Base-by-base conservation (phyloP, 495 filamentous ascomycete species). In the Aspergillus ellipticus region DNA sequence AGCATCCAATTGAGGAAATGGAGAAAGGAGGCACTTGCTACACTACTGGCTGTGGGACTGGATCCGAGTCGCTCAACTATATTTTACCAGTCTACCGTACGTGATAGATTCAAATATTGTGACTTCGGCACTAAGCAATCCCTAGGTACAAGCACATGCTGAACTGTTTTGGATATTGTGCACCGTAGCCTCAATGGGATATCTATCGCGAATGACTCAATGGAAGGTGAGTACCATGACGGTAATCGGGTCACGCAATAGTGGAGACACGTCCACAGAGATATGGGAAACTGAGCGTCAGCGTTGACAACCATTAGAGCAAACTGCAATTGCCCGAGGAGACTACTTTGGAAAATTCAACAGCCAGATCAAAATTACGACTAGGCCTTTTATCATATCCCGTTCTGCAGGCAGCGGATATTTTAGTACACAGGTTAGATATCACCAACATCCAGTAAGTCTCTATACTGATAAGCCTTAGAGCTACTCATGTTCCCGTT, bases 91-190 rank as follows among this genome's bases (percentile, higher is more conserved):
- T 89, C 82, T 51, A 69, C 71, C 55, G 88, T 89, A 66, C 37
- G 78, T 16, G 21, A 39, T 22, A 43, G 9, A 28, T 28, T 11
- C 4, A 29, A 7, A 7, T 48, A 6, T 4, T 16, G 9, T 26
- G 33, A 15, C 24, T 45, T 42, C 8, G n/a, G 33, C 54, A 35
- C 55, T 70, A 56, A 71, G 54, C 33, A 33, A 41, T 13, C 19
- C 48, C 16, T 57, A 89, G 85, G 85, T 96, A 9, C 81, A 83
- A 8, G 84, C 83, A 21, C 94, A 97, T 74, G 69, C 86, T 5
- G 91, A 97, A 70, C 75, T 98, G 58, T 93, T 94, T 84, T 98
- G 95, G 94, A 95, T 97, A 56, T 70, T 98, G 52, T 91, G 90
- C 62, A 96, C 91, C 53, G 85, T 87, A 35, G 89, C 95, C 26